Percentiles rank a stretch among this genome's conserved stretches.
phyloP scores from a whole-genome alignment of 2,329 filamentous ascomycete species.

The Neoscytalidium dimidiatum region DNA sequence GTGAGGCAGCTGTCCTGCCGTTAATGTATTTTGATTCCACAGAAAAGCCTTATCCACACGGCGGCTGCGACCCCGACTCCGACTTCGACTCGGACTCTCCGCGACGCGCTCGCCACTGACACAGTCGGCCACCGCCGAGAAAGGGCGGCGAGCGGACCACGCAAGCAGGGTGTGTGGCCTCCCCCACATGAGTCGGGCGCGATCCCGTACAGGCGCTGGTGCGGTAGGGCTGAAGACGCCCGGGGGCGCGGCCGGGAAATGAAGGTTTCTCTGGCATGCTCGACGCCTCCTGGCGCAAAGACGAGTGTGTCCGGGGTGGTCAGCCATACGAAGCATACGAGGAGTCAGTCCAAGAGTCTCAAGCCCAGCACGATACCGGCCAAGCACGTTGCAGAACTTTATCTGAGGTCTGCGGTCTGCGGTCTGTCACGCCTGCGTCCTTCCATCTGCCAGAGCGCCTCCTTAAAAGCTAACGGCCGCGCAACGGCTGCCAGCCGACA shows the following conservation, averaged over 20 bases:
- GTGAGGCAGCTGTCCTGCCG: no score
- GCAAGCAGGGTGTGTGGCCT: background rate
- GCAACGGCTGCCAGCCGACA: background rate
- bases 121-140: no score
- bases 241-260: background rate
- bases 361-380: background rate
- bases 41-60: no score
- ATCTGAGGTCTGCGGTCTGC: background rate
- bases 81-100: no score
- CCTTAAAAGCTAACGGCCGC: slow-evolving; percentile 2
- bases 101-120: no score
- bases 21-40: no score
- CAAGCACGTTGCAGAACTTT: background rate
- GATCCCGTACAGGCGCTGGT: background rate
- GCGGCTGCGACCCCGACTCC: no score
- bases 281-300: background rate
- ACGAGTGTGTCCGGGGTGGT: background rate
- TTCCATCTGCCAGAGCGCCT: background rate
- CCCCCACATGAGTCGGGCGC: background rate
- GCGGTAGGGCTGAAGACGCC: slow-evolving; percentile 1
- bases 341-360: background rate
- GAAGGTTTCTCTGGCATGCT: background rate
- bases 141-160: background rate
- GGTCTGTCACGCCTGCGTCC: background rate
- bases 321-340: slow-evolving; percentile 5